A percentile compares a stretch with the other conserved stretches of the same genome.
Conservation (phyloP, 75 land plant genomes). For the Chamaecyparis obtusa region DNA sequence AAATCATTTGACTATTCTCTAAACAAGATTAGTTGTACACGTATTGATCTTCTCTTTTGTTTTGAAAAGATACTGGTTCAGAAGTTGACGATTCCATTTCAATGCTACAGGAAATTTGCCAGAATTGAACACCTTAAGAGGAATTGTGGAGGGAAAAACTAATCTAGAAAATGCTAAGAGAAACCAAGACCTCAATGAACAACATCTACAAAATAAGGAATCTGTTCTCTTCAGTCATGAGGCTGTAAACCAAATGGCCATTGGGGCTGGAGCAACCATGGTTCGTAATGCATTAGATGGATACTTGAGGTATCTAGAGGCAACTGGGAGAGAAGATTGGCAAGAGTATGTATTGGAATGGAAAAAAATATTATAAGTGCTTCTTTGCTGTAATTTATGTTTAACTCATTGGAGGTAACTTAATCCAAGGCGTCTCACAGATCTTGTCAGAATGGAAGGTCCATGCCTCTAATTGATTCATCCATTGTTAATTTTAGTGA, state of each 20-base stretch:
- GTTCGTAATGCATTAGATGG: conserved; percentile 64
- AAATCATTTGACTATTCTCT: background rate
- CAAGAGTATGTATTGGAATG: conserved; percentile 65
- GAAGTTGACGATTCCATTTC: conserved; percentile 1
- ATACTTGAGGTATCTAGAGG: conserved; percentile 79
- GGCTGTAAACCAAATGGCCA: conserved; percentile 6
- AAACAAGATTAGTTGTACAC: background rate
- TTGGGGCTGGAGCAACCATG: conserved; percentile 57
- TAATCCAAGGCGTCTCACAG: too few species aligned
- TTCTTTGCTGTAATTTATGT: background rate
- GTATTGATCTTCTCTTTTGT: background rate
- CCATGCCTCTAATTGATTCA: too few species aligned
- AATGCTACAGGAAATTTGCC: conserved; percentile 38
- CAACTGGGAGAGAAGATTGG: conserved; percentile 75
- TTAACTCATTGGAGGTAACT: background rate
- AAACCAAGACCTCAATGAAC: background rate
- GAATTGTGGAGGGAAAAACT: conserved; percentile 15
- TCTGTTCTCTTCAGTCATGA: background rate
- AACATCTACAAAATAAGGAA: background rate
- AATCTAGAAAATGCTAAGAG: background rate
- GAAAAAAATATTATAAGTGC: background rate
- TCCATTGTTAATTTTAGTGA: too few species aligned
- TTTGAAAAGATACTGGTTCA: background rate
- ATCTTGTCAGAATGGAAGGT: too few species aligned
- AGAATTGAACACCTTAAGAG: conserved; percentile 27